Evolutionary conservation across 192 early-diverging fungal genomes (phyloP).

Genomic region (Cetraspora pellucida): DNA sequence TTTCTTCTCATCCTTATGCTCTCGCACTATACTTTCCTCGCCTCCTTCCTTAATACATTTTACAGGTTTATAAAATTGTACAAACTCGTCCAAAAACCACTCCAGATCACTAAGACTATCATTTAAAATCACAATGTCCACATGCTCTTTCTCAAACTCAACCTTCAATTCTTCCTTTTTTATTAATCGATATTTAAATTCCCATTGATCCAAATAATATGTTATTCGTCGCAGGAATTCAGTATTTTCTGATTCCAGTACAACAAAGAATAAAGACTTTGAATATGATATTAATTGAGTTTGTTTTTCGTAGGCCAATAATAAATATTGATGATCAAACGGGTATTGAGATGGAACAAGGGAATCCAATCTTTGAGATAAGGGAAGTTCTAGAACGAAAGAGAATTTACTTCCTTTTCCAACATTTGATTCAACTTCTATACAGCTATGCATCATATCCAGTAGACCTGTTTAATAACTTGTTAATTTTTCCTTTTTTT

Average conservation of each 20-base stretch:
- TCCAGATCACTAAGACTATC: constrained; percentile 7
- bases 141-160: background rate
- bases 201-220: background rate
- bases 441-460: constrained; percentile 4
- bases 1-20: background rate
- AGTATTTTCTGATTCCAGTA: background rate
- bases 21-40: background rate
- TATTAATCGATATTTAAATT: background rate
- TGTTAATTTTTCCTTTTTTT: background rate
- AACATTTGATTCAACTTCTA: constrained; percentile 8
- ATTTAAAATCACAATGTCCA: background rate
- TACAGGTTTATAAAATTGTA: too few species aligned
- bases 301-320: background rate
- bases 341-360: background rate
- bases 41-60: background rate
- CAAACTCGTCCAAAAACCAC: constrained; percentile 4
- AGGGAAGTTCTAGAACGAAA: background rate
- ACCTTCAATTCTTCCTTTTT: background rate
- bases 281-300: background rate
- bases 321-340: constrained; percentile 5
- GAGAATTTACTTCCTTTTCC: background rate
- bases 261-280: background rate
- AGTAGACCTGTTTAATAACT: background rate
- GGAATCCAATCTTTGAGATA: background rate
- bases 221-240: background rate